Base-by-base conservation (phyloP, 805 yeast genomes). In the Yarrowia yakushimensis region DNA sequence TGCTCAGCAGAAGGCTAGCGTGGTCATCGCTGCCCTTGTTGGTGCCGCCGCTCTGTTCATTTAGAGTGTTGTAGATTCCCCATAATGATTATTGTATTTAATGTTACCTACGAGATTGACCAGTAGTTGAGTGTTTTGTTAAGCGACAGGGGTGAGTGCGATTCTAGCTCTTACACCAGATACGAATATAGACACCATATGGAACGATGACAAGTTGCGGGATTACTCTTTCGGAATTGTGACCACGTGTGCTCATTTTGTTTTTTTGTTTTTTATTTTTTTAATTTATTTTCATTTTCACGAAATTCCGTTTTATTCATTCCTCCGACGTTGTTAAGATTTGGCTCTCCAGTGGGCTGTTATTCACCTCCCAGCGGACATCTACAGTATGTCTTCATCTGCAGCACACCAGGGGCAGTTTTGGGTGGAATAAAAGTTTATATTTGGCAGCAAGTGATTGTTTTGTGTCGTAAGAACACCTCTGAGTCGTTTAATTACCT, bases 1-100 rank as follows among this genome's bases (percentile, higher is more conserved):
- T 6, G 59, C 25, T 52, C 43, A 36, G 33, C 59, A 52, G 59
- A 23, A 25, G 18, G 59, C 43, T 33, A 52, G 25, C 59, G 33
- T 36, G 4, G 57, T 34, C 2, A 33, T 52, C 13, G 59, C 43
- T 12, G 59, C 43, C 25, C 25, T 52, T 34, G 23, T 52, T n/a
- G 59, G 59, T 6, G 59, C 43, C 33, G 59, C 59, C 22, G 59
- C 43, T 15, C 43, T 52, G 2, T 23, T 52, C 18, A 25, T 52
- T 25, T 52, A 52, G 18, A 20, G n/a, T n/a, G 23, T 27, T 18
- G 22, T 18, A 27, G 30, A 23, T 41, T 41, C 46, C 30, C 30
- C 33, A 5, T 30, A 31, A 31, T 31, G 12, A 2, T 28, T 28
- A 10, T 31, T 31, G n/a, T n/a, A n/a, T n/a, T n/a, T n/a, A n/a